Percentiles rank a stretch among this genome's conserved stretches.
Conservation (phyloP, 768 basidiomycete genomes). For the Serendipita vermifera region DNA sequence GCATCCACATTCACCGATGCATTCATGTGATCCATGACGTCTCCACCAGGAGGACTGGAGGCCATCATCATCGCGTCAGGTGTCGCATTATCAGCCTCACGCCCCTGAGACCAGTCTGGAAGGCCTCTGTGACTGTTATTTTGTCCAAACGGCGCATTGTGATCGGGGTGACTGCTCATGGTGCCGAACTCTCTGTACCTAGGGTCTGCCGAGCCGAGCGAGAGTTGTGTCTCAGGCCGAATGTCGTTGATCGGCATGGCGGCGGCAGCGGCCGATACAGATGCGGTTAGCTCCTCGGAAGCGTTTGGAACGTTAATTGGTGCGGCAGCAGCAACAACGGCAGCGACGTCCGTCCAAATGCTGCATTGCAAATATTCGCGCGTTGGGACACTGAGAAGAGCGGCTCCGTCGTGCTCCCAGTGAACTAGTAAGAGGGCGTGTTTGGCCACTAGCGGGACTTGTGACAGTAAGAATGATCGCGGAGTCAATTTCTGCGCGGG, state of each 20-base stretch:
- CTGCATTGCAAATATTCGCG: slow-evolving; percentile 79
- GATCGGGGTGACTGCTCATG: neutral
- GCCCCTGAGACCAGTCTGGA: slow-evolving; percentile 1
- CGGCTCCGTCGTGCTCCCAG: slow-evolving; percentile 70
- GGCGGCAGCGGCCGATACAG: neutral
- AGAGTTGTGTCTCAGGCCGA: neutral
- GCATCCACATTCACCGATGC: neutral
- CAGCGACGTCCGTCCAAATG: slow-evolving; percentile 47
- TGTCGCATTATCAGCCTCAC: neutral
- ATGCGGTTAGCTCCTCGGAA: neutral
- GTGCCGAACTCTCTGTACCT: slow-evolving; percentile 5
- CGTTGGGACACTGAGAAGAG: slow-evolving; percentile 67
- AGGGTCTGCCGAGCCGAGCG: slow-evolving; percentile 10
- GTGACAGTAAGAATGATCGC: slow-evolving; percentile 62
- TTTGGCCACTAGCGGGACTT: slow-evolving; percentile 49
- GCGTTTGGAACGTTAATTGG: neutral
- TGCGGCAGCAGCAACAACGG: neutral
- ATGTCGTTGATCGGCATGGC: slow-evolving; percentile 5
- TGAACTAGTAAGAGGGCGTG: slow-evolving; percentile 73
- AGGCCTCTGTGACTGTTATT: neutral
- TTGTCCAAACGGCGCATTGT: too few species aligned
- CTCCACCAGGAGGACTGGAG: too few species aligned
- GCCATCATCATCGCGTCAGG: too few species aligned
- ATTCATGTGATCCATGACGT: neutral
- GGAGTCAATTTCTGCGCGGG: slow-evolving; percentile 40